phyloP scores from a whole-genome alignment of 2,329 filamentous ascomycete species.

The Microsporum audouinii region DNA sequence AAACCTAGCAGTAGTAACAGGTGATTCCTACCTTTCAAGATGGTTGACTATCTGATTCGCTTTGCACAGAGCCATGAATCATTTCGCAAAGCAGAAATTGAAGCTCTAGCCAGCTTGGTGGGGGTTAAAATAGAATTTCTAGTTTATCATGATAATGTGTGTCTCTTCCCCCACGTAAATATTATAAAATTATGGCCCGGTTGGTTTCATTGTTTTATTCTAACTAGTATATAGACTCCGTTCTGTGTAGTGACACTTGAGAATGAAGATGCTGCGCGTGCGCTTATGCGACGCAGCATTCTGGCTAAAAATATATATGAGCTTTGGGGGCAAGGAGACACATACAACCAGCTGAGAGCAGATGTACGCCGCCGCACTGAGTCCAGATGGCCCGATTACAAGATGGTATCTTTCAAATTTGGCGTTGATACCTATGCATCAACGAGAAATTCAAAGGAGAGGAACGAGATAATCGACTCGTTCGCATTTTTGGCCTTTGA shows the following conservation, averaged over 20 bases:
- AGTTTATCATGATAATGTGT: conserved; percentile 63
- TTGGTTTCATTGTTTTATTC: not conserved
- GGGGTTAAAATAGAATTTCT: conserved; percentile 58
- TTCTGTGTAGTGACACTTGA: conserved; percentile 67
- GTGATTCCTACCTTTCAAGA: not conserved
- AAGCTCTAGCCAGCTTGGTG: conserved; percentile 62
- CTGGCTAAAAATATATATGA: conserved; percentile 76
- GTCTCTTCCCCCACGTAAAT: conserved; percentile 21
- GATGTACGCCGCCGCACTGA: conserved; percentile 49
- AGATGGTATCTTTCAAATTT: conserved; percentile 64
- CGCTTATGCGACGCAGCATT: conserved; percentile 64
- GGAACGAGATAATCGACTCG: conserved; percentile 66
- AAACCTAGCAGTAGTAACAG: not conserved
- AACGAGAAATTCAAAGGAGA: conserved; percentile 51
- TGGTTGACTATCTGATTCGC: conserved; percentile 70
- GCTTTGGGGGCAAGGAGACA: conserved; percentile 66
- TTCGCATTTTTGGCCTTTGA: conserved; percentile 69
- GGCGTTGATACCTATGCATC: conserved; percentile 71
- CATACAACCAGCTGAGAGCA: conserved; percentile 57
- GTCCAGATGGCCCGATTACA: conserved; percentile 57
- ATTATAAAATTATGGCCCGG: not conserved
- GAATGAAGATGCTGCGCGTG: conserved; percentile 52
- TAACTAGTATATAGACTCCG: conserved; percentile 53
- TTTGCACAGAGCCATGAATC: conserved; percentile 82
- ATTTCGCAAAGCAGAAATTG: conserved; percentile 76